Evolutionary conservation across 1,139 yeast genomes (phyloP).

Genomic region (Candida freyschussii): DNA sequence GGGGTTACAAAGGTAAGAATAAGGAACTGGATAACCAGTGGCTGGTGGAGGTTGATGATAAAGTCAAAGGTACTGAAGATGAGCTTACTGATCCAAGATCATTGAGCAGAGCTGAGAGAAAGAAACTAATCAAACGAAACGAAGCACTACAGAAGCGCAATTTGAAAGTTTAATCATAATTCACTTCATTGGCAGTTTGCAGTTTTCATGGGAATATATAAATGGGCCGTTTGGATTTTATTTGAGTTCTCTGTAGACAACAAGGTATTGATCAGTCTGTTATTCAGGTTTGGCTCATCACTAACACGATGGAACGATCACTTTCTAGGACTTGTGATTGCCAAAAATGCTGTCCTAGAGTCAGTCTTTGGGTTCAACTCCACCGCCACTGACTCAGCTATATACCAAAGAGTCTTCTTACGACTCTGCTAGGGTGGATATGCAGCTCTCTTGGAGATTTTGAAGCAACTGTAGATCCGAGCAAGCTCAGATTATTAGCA

Average conservation of each 20-base stretch:
- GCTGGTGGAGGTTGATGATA: conserved; percentile 91
- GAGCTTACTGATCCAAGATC: conserved; percentile 86
- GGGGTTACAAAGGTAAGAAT: conserved; percentile 96
- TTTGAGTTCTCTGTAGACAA: no score
- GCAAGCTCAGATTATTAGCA: conserved; percentile 15
- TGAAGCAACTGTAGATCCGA: conserved; percentile 1
- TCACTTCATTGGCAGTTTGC: no score
- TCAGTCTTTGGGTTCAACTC: no score
- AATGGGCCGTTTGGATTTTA: no score
- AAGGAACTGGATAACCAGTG: conserved; percentile 86
- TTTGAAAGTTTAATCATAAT: no score
- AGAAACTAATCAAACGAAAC: conserved; percentile 80
- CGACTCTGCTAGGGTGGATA: conserved; percentile 27
- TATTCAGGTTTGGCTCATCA: no score
- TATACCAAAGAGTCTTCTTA: conserved; percentile 31
- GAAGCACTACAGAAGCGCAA: conserved; percentile 84
- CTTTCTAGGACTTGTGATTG: no score
- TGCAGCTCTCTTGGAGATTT: conserved; percentile 3
- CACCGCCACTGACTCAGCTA: conserved; percentile 12
- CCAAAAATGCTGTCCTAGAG: no score
- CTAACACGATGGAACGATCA: no score
- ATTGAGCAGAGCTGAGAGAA: conserved; percentile 75
- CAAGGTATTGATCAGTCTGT: no score
- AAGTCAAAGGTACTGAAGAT: conserved; percentile 56
- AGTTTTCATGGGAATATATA: no score